Percentiles rank a stretch among this genome's conserved stretches.
Conservation (phyloP, 2,329 filamentous ascomycete genomes). For the Fusarium caatingaense region DNA sequence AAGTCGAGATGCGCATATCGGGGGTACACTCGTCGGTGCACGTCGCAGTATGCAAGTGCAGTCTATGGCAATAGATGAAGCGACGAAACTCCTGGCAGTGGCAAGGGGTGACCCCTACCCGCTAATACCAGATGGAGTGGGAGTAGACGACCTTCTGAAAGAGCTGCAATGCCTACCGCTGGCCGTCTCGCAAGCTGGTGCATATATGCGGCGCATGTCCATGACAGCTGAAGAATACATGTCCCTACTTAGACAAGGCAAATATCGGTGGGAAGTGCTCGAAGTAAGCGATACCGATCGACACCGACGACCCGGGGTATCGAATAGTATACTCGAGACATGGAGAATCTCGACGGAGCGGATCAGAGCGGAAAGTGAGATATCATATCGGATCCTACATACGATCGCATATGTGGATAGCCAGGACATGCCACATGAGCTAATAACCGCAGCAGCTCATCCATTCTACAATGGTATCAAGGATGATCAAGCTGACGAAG, state of each 20-base stretch:
- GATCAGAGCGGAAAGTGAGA: background rate
- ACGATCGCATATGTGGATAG: background rate
- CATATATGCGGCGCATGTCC: background rate
- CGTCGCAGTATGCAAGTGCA: background rate
- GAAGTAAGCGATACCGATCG: background rate
- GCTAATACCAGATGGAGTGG: rapidly evolving
- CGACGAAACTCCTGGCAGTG: rapidly evolving
- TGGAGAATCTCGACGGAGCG: background rate
- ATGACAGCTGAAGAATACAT: background rate
- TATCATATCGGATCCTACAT: background rate
- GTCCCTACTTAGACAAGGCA: background rate
- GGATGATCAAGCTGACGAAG: background rate
- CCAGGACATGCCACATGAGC: background rate
- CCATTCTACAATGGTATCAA: rapidly evolving
- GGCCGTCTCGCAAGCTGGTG: background rate
- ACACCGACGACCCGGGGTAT: background rate
- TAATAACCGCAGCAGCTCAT: background rate
- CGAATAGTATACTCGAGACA: slow-evolving; percentile 1
- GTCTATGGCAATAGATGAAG: background rate
- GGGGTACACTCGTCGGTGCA: background rate
- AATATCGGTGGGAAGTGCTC: background rate
- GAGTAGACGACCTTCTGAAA: background rate
- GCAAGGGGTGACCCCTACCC: background rate
- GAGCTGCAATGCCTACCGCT: background rate
- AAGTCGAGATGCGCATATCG: background rate